phyloP scores from a whole-genome alignment of 2,329 filamentous ascomycete genomes.

The Phialophora tarda region DNA sequence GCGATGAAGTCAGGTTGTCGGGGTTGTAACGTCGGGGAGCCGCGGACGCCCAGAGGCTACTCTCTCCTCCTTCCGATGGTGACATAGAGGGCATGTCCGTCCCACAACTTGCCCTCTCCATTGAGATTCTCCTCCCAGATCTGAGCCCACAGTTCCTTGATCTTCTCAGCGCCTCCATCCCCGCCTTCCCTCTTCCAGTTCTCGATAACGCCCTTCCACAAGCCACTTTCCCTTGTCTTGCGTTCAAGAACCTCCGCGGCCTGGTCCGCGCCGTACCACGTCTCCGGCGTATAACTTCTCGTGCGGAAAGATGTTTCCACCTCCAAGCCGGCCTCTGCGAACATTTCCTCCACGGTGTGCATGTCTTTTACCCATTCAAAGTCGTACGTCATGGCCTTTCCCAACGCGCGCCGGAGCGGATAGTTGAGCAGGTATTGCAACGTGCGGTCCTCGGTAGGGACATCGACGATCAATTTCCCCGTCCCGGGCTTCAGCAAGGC shows the following conservation, averaged over 20 bases:
- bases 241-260: conserved; percentile 22
- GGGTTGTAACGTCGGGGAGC: neutral
- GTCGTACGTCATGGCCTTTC: conserved; percentile 13
- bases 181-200: neutral
- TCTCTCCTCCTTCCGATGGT: conserved; percentile 22
- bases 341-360: conserved; percentile 24
- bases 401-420: conserved; percentile 18
- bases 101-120: conserved; percentile 19
- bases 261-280: conserved; percentile 16
- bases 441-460: conserved; percentile 27
- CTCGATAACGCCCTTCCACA: conserved; percentile 12
- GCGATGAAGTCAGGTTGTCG: conserved; percentile 2
- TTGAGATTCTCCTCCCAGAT: conserved; percentile 28
- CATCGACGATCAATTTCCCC: conserved; percentile 33
- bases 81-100: conserved; percentile 31
- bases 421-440: conserved; percentile 26
- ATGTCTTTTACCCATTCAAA: conserved; percentile 22
- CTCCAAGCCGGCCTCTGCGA: conserved; percentile 22
- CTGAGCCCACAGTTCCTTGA: conserved; percentile 17
- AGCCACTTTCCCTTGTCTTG: conserved; percentile 17
- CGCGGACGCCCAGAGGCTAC: neutral
- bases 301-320: conserved; percentile 25
- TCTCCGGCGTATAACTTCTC: conserved; percentile 25
- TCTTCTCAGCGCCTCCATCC: conserved; percentile 7
- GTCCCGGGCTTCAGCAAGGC: conserved; percentile 22